Evolutionary conservation across 371 early-diverging fungal genomes (phyloP).

Genomic region (Syncephalastrum monosporum): DNA sequence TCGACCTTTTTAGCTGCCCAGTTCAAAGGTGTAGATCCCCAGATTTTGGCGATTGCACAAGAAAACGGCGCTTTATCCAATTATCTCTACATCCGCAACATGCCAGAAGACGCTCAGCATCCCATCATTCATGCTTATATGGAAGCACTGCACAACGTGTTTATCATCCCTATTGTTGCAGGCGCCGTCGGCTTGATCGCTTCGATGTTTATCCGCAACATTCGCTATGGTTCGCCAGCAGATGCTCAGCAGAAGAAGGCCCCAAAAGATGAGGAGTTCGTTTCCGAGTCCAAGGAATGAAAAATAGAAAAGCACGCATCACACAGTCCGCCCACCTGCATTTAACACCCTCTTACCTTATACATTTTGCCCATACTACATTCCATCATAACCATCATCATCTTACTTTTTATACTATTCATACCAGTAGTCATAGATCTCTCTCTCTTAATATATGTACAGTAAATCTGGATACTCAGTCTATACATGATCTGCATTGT

Average conservation of each 20-base stretch:
- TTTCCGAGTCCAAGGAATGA: no score
- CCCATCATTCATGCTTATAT: conserved; percentile 59
- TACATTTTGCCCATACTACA: no score
- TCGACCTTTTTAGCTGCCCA: conserved; percentile 20
- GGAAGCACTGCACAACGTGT: conserved; percentile 54
- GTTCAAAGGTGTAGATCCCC: conserved; percentile 17
- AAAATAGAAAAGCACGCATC: no score
- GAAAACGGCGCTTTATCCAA: conserved; percentile 32
- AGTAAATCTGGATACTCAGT: no score
- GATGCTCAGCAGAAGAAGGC: neutral
- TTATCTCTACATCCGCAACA: conserved; percentile 29
- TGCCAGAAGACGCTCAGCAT: conserved; percentile 35
- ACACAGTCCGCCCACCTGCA: no score
- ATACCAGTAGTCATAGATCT: no score
- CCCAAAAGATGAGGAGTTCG: no score
- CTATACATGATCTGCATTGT: no score
- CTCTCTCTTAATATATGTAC: no score
- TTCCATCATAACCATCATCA: no score
- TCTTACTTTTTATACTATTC: no score
- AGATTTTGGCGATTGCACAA: conserved; percentile 20
- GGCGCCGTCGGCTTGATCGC: conserved; percentile 52
- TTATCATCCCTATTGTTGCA: conserved; percentile 57
- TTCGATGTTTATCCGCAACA: conserved; percentile 44
- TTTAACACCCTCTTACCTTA: no score
- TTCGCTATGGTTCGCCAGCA: conserved; percentile 23